phyloP scores from a whole-genome alignment of 441 rosid species.

The Gossypium schwendimanii region DNA sequence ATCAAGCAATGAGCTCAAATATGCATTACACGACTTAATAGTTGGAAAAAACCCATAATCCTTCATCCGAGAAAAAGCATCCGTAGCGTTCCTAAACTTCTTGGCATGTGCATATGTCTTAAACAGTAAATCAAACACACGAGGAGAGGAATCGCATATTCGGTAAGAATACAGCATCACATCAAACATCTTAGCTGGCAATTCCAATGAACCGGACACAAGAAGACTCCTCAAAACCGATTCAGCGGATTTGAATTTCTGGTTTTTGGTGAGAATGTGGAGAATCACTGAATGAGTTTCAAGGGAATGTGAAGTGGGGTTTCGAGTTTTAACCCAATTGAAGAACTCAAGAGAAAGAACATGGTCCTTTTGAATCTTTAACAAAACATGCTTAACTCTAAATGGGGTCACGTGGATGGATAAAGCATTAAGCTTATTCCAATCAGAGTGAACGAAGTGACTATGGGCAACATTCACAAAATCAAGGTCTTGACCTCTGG shows the following conservation, averaged over 20 bases:
- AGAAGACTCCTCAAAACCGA: conserved; percentile 37
- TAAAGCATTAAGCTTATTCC: conserved; percentile 48
- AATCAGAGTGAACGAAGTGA: conserved; percentile 68
- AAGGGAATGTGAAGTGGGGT: conserved; percentile 41
- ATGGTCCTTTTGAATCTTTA: conserved; percentile 51
- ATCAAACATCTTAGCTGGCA: conserved; percentile 48
- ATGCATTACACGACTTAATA: conserved; percentile 72
- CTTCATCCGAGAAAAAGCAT: conserved; percentile 51
- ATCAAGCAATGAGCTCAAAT: conserved; percentile 52
- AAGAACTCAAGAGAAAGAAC: conserved; percentile 68
- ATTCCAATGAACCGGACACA: conserved; percentile 23
- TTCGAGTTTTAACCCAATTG: conserved; percentile 46
- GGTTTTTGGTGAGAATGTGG: conserved; percentile 54
- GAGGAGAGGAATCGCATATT: conserved; percentile 63
- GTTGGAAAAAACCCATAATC: conserved; percentile 59
- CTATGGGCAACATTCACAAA: conserved; percentile 67
- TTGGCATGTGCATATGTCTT: conserved; percentile 52
- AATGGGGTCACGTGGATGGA: conserved; percentile 39
- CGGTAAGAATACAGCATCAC: conserved; percentile 50
- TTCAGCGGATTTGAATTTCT: conserved; percentile 64
- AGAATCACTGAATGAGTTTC: conserved; percentile 50
- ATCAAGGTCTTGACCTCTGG: conserved; percentile 68
- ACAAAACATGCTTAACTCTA: conserved; percentile 49
- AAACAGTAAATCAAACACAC: conserved; percentile 61
- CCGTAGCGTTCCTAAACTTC: conserved; percentile 58